Percentiles rank a stretch among this genome's conserved stretches.
These are phyloP conservation scores for Rhizoclosmatium globosum DNA, from an alignment of 192 early-diverging fungal genomes.

Conservation along the genomic window DNA sequence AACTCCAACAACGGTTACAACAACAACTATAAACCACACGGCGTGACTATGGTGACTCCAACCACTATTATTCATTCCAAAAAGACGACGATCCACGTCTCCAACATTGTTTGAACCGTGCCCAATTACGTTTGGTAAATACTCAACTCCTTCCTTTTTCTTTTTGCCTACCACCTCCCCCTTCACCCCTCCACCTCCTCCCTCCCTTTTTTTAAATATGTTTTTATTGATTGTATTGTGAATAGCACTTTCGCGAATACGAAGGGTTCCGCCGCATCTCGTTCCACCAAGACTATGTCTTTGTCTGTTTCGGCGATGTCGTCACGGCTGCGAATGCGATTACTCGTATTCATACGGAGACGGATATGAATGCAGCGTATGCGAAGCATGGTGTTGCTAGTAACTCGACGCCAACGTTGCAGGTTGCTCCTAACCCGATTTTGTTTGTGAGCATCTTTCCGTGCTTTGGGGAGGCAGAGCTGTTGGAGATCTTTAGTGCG, in stretches of 20 bases:
- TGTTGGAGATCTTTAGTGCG: constrained; percentile 54
- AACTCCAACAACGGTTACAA: not conserved
- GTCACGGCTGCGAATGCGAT: constrained; percentile 46
- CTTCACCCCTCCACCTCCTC: not conserved
- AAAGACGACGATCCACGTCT: constrained; percentile 57
- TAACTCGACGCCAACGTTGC: constrained; percentile 53
- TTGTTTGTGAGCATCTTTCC: constrained; percentile 60
- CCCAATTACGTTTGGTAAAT: constrained; percentile 38
- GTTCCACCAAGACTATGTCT: constrained; percentile 53
- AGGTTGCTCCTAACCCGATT: constrained; percentile 60
- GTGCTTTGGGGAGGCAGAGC: constrained; percentile 57
- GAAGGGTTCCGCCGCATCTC: constrained; percentile 52
- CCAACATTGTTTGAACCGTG: constrained; percentile 51
- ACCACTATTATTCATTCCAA: constrained; percentile 28
- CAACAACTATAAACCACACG: constrained; percentile 2
- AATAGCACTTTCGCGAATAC: constrained; percentile 44
- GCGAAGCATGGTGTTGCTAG: constrained; percentile 58
- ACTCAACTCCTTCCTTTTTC: not conserved
- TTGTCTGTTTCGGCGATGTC: constrained; percentile 50
- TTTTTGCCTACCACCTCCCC: not conserved
- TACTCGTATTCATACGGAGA: constrained; percentile 47
- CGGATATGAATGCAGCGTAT: constrained; percentile 63
- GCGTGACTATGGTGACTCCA: constrained; percentile 5
- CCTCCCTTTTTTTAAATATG: constrained; percentile 25
- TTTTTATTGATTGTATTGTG: constrained; percentile 14